These are phyloP conservation scores for Candida chilensis DNA, from an alignment of 805 yeast species.

Conservation along the genomic window DNA sequence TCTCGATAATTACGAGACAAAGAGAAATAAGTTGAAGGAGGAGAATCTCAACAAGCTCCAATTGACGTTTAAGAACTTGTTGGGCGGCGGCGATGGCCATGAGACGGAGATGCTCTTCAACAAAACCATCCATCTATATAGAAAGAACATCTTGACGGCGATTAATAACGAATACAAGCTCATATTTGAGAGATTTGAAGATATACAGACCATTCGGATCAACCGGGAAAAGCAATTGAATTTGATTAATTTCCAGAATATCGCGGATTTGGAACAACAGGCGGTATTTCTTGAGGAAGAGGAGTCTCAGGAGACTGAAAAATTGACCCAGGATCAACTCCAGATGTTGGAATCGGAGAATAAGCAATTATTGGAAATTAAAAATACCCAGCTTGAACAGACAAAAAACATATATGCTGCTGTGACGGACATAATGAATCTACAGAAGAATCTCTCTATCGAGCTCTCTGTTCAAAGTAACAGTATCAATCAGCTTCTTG, in stretches of 20 bases:
- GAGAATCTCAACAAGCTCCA: conserved; percentile 2
- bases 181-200: conserved; percentile 8
- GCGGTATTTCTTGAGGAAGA: conserved; percentile 7
- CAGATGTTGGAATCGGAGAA: conserved; percentile 54
- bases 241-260: conserved; percentile 18
- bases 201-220: conserved; percentile 3
- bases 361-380: conserved; percentile 40
- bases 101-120: conserved; percentile 4
- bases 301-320: conserved; percentile 21
- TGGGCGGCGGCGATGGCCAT: conserved; percentile 3
- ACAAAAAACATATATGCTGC: conserved; percentile 53
- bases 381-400: conserved; percentile 50
- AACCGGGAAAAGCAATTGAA: conserved; percentile 16
- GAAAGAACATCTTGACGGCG: conserved; percentile 9
- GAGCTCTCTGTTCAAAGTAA: conserved; percentile 70
- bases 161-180: conserved; percentile 8
- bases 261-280: conserved; percentile 11
- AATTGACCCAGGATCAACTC: conserved; percentile 43
- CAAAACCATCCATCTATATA: conserved; percentile 6
- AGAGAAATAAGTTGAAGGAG: conserved; percentile 19
- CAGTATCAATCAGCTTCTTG: conserved; percentile 51
- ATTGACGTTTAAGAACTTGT: background rate
- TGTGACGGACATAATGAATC: conserved; percentile 61
- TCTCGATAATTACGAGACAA: conserved; percentile 41
- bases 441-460: conserved; percentile 66